Conservation (phyloP, 768 basidiomycete genomes). For the Russula sp. region DNA sequence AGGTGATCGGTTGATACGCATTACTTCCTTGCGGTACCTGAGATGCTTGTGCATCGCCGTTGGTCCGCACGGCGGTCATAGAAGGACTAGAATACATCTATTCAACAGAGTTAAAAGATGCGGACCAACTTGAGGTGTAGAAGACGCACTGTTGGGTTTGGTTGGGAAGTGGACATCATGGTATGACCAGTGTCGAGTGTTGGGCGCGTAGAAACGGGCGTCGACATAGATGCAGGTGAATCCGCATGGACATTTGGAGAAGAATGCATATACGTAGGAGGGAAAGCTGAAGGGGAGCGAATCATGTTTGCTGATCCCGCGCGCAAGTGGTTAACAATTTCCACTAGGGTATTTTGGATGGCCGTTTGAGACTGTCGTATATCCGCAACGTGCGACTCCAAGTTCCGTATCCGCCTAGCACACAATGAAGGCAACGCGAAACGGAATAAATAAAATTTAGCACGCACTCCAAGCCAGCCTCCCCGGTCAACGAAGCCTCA, state of each 20-base stretch:
- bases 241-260: slow-evolving; percentile 67
- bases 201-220: slow-evolving; percentile 40
- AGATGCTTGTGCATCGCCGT: slow-evolving; percentile 14
- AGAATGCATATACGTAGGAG: slow-evolving; percentile 53
- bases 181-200: slow-evolving; percentile 32
- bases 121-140: background rate
- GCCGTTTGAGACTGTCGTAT: slow-evolving; percentile 68
- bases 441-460: slow-evolving; percentile 6
- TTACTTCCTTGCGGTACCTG: slow-evolving; percentile 15
- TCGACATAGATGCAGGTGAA: slow-evolving; percentile 43
- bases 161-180: slow-evolving; percentile 32
- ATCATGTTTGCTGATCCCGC: slow-evolving; percentile 45
- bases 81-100: slow-evolving; percentile 27
- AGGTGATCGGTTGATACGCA: slow-evolving; percentile 21
- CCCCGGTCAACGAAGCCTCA: slow-evolving; percentile 83
- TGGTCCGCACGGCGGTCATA: slow-evolving; percentile 6
- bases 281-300: slow-evolving; percentile 65
- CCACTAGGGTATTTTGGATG: slow-evolving; percentile 77
- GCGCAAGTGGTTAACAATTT: slow-evolving; percentile 78
- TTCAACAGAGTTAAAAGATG: background rate
- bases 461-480: slow-evolving; percentile 84
- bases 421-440: slow-evolving; percentile 3
- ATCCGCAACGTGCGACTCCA: slow-evolving; percentile 83
- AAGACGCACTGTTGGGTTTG: slow-evolving; percentile 36
- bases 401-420: slow-evolving; percentile 80